Base-by-base conservation (phyloP, 345 rosid species). In the Acer yangbiense region DNA sequence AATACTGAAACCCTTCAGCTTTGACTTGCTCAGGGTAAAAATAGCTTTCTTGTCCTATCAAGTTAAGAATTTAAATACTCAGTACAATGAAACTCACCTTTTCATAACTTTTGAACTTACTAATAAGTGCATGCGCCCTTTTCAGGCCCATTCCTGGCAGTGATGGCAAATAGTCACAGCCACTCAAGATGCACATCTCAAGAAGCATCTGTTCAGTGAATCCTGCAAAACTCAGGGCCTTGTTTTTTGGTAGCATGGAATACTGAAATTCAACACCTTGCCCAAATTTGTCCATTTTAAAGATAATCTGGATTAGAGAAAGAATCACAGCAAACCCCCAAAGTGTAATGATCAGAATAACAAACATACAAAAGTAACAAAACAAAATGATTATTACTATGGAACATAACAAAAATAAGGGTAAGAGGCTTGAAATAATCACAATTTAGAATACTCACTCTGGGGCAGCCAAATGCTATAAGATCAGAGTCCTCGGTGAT, bases 401-500 rank as follows among this genome's bases (percentile, higher is more conserved):
- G 20, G 74, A 68, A 63, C 46, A 35, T 58, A 13, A 27, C 14
- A 57, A 63, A 60, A 57, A 71, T 2, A 35, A 4, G 46, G 52
- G 43, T 64, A 79, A 65, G 62, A 58, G n/a, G 7, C 61, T 57
- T 21, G 10, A 50, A n/a, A 70, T 14, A 46, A 79, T 52, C 73
- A 77, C 16, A 44, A 0, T 54, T 52, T 61, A 72, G 55, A 69
- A 27, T 74, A 85, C 98, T 90, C 86, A 96, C 99, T 87, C 97
- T 89, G 46, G 94, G 93, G 83, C 97, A 92, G 74, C 99, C 99
- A 86, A 94, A 96, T 32, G 98, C 94, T 89, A 96, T 90, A 63
- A 96, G 95, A 89, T 96, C 99, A 63, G 99, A 96, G 83, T 96
- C 98, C 86, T 96, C 99, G 0, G 99, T 94, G 75, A 96, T 89